These are phyloP conservation scores for Mucor plumbeus DNA, from an alignment of 371 early-diverging fungal species.

Conservation along the genomic window DNA sequence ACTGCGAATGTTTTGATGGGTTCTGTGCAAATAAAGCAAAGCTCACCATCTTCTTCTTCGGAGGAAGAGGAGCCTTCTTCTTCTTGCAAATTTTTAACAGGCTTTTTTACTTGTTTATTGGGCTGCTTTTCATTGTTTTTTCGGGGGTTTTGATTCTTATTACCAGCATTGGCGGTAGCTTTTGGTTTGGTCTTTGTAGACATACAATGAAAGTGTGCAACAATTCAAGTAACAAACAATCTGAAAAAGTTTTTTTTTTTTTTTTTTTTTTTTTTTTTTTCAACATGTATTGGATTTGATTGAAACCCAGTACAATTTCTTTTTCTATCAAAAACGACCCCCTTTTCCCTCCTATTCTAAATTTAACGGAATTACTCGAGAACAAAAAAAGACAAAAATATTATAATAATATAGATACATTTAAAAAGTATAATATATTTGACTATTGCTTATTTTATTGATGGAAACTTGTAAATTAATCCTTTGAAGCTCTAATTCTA, in stretches of 20 bases:
- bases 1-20: slow-evolving; percentile 80
- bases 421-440: too few relatives aligned
- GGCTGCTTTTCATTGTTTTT: background rate
- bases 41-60: slow-evolving; percentile 49
- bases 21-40: slow-evolving; percentile 93
- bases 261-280: too few relatives aligned
- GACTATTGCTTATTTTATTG: background rate
- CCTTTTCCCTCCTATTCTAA: too few relatives aligned
- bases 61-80: slow-evolving; percentile 1
- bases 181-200: background rate
- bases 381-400: background rate
- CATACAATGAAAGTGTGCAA: background rate
- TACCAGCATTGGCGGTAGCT: background rate
- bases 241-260: slow-evolving; percentile 1
- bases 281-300: background rate
- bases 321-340: too few relatives aligned
- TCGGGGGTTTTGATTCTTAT: background rate
- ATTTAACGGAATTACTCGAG: too few relatives aligned
- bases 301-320: background rate
- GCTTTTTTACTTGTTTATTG: background rate
- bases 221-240: background rate
- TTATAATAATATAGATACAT: background rate
- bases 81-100: background rate
- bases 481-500: background rate
- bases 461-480: too few relatives aligned